Evolutionary conservation across 2,329 filamentous ascomycete species (phyloP), one percentile per base, ranked within the genome.

Genomic region (Sporothrix variecibatus): DNA sequence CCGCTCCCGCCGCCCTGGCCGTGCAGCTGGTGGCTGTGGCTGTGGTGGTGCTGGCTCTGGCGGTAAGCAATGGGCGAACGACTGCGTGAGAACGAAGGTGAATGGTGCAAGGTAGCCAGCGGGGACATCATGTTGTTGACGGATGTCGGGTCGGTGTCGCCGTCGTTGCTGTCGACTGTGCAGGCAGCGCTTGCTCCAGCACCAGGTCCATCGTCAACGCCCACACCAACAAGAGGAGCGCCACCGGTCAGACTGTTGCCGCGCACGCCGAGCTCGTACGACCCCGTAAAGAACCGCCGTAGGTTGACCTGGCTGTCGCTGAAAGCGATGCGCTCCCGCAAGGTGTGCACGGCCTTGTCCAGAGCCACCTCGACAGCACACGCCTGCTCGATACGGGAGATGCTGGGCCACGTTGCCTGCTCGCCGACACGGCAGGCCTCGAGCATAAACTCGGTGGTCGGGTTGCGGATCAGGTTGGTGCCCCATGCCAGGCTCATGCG

Each of bases 331-430:
- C 90, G 85, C 2, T 91, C 88, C 40, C 92, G 87, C 38, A 94
- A 84, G 12, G 87, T 85, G 76, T 93, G 91, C 0, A 95, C 92
- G 1, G 93, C 92, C 26, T 89, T 86, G 79, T 96, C 93, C 1
- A 98, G 84, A 3, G 94, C 94, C 65, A 97, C 84, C 81, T 98
- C 95, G 72, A 98, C 94, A 2, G 94, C 93, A 78, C 94, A 94
- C 72, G 94, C 92, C 79, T 97, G 96, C 53, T 93, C 88, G 78
- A 98, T 93, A 15, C 94, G 90, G 76, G 92, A 92, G 11, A 98
- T 84, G 80, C 95, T 95, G 0, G 95, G 94, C 95, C 95, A 98
- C 0, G 95, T 97, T 2, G 95, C 95, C 74, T 91, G 88, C 81
- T 98, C 93, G 7, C 95, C 95, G 34, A 89, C 87, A 7, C 94